A percentile compares a stretch with the other conserved stretches of the same genome.
phyloP scores from a whole-genome alignment of 257 asterid genomes.

The Solanum infundibuliforme region DNA sequence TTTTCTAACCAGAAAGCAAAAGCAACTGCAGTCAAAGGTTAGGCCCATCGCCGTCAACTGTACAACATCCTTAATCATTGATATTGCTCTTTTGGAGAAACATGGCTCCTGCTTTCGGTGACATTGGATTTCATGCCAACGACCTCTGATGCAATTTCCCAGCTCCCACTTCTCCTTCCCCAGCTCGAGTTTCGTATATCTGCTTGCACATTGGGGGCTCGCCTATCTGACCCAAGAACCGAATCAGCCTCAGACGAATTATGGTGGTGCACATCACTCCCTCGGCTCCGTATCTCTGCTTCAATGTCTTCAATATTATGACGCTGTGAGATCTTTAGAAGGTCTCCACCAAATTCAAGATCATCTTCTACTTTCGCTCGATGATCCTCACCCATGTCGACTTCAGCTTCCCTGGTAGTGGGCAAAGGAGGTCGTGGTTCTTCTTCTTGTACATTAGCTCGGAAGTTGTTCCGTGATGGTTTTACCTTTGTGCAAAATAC shows the following conservation, averaged over 20 bases:
- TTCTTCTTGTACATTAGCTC: slow-evolving; percentile 74
- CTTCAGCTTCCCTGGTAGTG: slow-evolving; percentile 39
- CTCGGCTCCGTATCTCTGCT: slow-evolving; percentile 85
- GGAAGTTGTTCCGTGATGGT: slow-evolving; percentile 78
- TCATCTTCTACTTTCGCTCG: slow-evolving; percentile 85
- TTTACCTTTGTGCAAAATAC: slow-evolving; percentile 83
- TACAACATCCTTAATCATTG: slow-evolving; percentile 29
- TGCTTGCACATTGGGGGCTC: slow-evolving; percentile 32
- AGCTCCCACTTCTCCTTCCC: slow-evolving; percentile 53
- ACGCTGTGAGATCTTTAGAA: slow-evolving; percentile 86
- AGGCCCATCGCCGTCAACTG: slow-evolving; percentile 7
- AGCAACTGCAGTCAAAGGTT: slow-evolving; percentile 1
- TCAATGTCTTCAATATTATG: slow-evolving; percentile 87
- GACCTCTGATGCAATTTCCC: slow-evolving; percentile 51
- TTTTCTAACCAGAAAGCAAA: slow-evolving; percentile 13
- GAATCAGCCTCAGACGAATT: slow-evolving; percentile 67
- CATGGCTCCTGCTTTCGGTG: slow-evolving; percentile 13
- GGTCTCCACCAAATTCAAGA: slow-evolving; percentile 87
- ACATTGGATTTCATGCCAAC: slow-evolving; percentile 17
- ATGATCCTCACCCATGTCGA: slow-evolving; percentile 41
- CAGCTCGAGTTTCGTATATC: slow-evolving; percentile 48
- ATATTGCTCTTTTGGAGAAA: slow-evolving; percentile 29
- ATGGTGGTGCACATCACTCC: slow-evolving; percentile 63
- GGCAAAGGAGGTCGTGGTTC: slow-evolving; percentile 49
- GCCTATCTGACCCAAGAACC: slow-evolving; percentile 60